Evolutionary conservation across 106 monocot genomes (phyloP).

Genomic region (Xerophyta viscosa): DNA sequence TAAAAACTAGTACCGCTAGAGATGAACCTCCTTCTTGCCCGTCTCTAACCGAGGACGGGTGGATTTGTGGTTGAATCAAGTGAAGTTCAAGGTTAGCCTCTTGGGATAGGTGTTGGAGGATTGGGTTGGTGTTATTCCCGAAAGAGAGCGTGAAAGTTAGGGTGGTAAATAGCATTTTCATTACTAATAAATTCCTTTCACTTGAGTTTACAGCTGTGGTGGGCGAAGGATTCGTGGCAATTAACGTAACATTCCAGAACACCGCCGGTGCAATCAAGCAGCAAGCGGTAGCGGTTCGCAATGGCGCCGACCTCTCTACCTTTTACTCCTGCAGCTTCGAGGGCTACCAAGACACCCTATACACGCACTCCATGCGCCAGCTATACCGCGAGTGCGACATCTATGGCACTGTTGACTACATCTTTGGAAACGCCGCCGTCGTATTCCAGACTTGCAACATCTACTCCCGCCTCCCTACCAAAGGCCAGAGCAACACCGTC

Average conservation of each 20-base stretch:
- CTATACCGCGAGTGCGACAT: conserved; percentile 74
- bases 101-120: too few species aligned
- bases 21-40: too few species aligned
- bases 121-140: too few species aligned
- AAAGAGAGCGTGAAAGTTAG: too few species aligned
- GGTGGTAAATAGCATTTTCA: too few species aligned
- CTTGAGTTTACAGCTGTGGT: conserved; percentile 64
- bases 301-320: conserved; percentile 64
- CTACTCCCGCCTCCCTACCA: conserved; percentile 54
- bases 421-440: conserved; percentile 86
- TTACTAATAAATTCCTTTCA: too few species aligned
- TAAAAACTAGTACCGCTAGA: too few species aligned
- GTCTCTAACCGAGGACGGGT: too few species aligned
- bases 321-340: conserved; percentile 81
- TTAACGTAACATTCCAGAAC: conserved; percentile 67
- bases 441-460: conserved; percentile 83
- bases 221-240: conserved; percentile 65
- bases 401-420: conserved; percentile 83
- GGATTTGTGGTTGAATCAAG: too few species aligned
- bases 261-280: conserved; percentile 65
- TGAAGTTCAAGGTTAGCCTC: too few species aligned
- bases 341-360: conserved; percentile 81
- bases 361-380: conserved; percentile 71
- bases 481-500: conserved; percentile 61
- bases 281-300: conserved; percentile 76